Base-by-base conservation (phyloP, 345 rosid species). In the Excoecaria cochinchinensis region DNA sequence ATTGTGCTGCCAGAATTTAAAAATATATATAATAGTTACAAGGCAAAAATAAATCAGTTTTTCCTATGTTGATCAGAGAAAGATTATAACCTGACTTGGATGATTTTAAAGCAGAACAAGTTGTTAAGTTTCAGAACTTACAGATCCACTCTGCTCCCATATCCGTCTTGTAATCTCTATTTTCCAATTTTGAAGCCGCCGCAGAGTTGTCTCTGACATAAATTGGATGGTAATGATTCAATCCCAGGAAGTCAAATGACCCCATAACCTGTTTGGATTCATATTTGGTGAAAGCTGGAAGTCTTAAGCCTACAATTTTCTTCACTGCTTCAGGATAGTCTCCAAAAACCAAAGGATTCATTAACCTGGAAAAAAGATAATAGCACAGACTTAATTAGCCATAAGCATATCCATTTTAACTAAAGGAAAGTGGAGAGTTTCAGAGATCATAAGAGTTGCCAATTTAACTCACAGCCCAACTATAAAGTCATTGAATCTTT, bases 311-410 rank as follows among this genome's bases (percentile, higher is more conserved):
- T 13, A 77, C 83, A 38, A n/a, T 84, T 75, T 79, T 80, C 82
- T 89, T 90, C 93, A 90, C 88, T 61, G 15, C 77, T 52, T 81
- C 77, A 0, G 98, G 97, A 78, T 90, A 92, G 65, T 90, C 93
- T n/a, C 98, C 97, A 75, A 77, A 87, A 38, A 87, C 77, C 83
- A 92, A 66, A 15, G 97, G 96, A 77, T 89, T 75, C 52, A 80
- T 69, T 65, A 87, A 68, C 93, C 96, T 94, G 84, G 48, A 86
- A 73, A 17, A 17, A 69, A 36, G 14, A 66, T 15, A 16, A 9
- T 11, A 50, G 53, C 17, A 69, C 25, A 6, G 5, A 64, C 2
- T 31, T 31, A 44, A 1, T 8, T 44, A 44, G 10, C 22, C 6
- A 65, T 24, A 19, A 21, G 56, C 3, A 31, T 11, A 22, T 13